Evolutionary conservation across 805 yeast genomes (phyloP), one percentile per base, ranked within the genome.

Genomic region (Soucietia sequanensis): DNA sequence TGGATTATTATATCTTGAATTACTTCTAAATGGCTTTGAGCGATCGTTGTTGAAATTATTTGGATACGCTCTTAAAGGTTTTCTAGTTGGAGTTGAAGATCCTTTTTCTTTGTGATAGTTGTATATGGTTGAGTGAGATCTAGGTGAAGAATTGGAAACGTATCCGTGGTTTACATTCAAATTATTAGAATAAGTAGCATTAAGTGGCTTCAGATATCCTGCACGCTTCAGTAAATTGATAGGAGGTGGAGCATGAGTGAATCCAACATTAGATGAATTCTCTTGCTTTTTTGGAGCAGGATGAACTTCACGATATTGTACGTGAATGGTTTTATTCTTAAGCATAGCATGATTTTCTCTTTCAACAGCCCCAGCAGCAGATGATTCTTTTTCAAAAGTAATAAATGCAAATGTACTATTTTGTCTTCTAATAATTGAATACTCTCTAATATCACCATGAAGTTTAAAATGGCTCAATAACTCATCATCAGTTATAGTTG

Each of bases 351-450:
- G 95, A 53, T 89, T 87, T 52, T 85, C 93, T 42, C 80, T 71
- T 56, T 87, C 95, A 35, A 88, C 86, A 1, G 96, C 95, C 31
- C 85, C 72, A 4, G 93, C 95, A 6, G 95, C 95, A 15, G 93
- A 77, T 15, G 73, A 71, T 47, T 82, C 89, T 8, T 72, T 66
- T 23, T 66, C 68, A 50, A 66, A 88, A 38, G 76, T 76, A 41
- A 88, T 75, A 50, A 88, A 87, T 1, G 95, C 95, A 68, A 84
- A 86, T 20, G 75, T 68, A 32, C 65, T 67, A 32, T 67, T 61
- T 3, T 65, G 61, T 26, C 66, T 76, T 46, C 75, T 76, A 25
- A 72, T 57, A 23, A 84, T 73, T 27, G 83, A 67, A 30, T 79
- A 70, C 30, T 76, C 79, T 11, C 60, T 62, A 34, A 88, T 76